Percentiles rank a stretch among this genome's conserved stretches.
Conservation (phyloP, 768 basidiomycete genomes). For the Neoboletus magnificus region DNA sequence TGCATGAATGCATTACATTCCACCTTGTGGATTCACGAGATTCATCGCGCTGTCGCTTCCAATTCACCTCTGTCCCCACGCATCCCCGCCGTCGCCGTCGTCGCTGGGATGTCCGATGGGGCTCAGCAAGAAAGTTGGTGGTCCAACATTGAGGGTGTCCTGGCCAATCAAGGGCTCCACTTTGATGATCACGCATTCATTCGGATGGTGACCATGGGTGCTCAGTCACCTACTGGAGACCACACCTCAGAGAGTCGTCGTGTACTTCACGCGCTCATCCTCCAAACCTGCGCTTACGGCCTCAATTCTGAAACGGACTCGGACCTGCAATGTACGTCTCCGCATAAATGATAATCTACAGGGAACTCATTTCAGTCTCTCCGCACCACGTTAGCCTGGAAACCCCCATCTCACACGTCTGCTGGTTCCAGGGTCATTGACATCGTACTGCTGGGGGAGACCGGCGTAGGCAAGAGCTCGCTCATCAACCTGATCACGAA, state of each 20-base stretch:
- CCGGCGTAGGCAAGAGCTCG: conserved; percentile 40
- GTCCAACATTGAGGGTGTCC: conserved; percentile 3
- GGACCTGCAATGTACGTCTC: neutral
- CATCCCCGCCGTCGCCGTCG: conserved; percentile 18
- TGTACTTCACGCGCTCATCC: conserved; percentile 14
- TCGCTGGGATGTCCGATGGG: conserved; percentile 9
- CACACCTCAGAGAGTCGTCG: conserved; percentile 8
- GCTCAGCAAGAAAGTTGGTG: conserved; percentile 20
- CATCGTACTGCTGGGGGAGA: conserved; percentile 35
- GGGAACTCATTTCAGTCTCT: conserved; percentile 17
- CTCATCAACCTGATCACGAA: conserved; percentile 39
- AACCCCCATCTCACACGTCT: neutral
- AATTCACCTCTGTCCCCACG: neutral
- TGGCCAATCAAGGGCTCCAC: conserved; percentile 5
- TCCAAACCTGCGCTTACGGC: neutral
- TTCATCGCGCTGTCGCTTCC: conserved; percentile 7
- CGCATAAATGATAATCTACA: conserved; percentile 7
- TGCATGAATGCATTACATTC: conserved; percentile 17
- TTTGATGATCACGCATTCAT: conserved; percentile 21
- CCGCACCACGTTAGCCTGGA: conserved; percentile 1
- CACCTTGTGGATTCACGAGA: conserved; percentile 11
- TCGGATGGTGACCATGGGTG: neutral
- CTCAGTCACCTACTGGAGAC: conserved; percentile 1
- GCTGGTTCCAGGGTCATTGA: conserved; percentile 18
- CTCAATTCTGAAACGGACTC: neutral